phyloP scores from a whole-genome alignment of 2,329 filamentous ascomycete species.

The Achaetomium macrosporum region DNA sequence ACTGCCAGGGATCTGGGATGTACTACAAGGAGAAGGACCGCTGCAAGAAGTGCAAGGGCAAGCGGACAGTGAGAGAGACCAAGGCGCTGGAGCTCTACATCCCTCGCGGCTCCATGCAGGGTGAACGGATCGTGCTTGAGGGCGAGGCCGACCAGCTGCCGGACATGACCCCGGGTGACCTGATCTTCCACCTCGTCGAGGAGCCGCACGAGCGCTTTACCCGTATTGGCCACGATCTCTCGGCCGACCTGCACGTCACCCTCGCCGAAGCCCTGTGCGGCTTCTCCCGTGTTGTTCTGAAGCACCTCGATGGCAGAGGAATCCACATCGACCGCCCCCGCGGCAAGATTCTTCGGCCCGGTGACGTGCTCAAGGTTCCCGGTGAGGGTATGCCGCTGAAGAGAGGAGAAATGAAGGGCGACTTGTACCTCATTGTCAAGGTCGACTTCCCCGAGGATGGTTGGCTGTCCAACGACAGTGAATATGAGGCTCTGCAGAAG shows the following conservation, averaged over 20 bases:
- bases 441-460: constrained; percentile 84
- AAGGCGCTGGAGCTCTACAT: constrained; percentile 97
- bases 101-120: constrained; percentile 76
- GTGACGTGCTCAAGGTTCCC: constrained; percentile 75
- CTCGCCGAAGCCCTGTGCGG: constrained; percentile 80
- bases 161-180: constrained; percentile 83
- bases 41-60: constrained; percentile 98
- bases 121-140: constrained; percentile 82
- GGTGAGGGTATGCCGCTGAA: constrained; percentile 96
- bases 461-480: constrained; percentile 69
- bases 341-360: constrained; percentile 76
- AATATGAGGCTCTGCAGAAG: constrained; percentile 64
- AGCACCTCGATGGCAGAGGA: constrained; percentile 88
- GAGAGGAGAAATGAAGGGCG: constrained; percentile 74
- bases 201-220: constrained; percentile 75
- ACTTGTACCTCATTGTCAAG: constrained; percentile 80
- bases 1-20: constrained; percentile 78
- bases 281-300: constrained; percentile 84
- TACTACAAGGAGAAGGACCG: constrained; percentile 94
- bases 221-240: constrained; percentile 77
- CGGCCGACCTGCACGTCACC: constrained; percentile 72
- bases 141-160: constrained; percentile 92
- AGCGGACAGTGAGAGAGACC: constrained; percentile 76
- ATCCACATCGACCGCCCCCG: constrained; percentile 74
- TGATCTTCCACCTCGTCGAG: constrained; percentile 83